A percentile compares a stretch with the other conserved stretches of the same genome.
Evolutionary conservation across 2,329 filamentous ascomycete genomes (phyloP).

Genomic region (Zalaria sp.): DNA sequence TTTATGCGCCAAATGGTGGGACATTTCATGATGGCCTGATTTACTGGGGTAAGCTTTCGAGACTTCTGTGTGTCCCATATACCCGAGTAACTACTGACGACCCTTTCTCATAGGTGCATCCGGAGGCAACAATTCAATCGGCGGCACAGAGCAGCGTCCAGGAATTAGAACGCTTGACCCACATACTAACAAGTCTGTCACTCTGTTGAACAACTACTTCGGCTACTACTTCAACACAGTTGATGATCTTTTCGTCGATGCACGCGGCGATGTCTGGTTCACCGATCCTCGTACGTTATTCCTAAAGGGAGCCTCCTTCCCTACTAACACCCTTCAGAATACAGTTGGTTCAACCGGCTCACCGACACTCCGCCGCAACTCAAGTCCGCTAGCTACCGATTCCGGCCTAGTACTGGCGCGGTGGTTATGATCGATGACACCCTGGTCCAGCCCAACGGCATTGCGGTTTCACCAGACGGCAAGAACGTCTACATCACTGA

Average conservation of each 20-base stretch:
- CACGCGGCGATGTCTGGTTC: slow-evolving; percentile 34
- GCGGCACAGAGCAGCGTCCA: slow-evolving; percentile 23
- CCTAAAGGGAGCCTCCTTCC: slow-evolving; percentile 1
- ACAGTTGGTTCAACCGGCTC: slow-evolving; percentile 17
- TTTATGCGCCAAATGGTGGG: slow-evolving; percentile 29
- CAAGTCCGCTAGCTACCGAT: slow-evolving; percentile 25
- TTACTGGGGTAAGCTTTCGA: slow-evolving; percentile 17
- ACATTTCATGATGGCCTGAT: slow-evolving; percentile 25
- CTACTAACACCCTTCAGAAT: slow-evolving; percentile 7
- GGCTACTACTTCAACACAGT: slow-evolving; percentile 31
- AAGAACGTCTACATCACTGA: slow-evolving; percentile 33
- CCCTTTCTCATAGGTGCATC: slow-evolving; percentile 13
- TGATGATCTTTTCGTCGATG: slow-evolving; percentile 26
- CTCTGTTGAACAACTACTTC: slow-evolving; percentile 32
- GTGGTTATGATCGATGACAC: slow-evolving; percentile 27
- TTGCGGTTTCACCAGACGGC: slow-evolving; percentile 30
- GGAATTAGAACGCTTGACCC: slow-evolving; percentile 30
- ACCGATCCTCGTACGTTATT: slow-evolving; percentile 24
- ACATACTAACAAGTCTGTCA: slow-evolving; percentile 26
- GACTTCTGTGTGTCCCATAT: not conserved
- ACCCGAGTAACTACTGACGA: not conserved
- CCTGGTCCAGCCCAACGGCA: slow-evolving; percentile 29
- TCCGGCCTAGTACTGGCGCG: slow-evolving; percentile 24
- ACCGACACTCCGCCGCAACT: slow-evolving; percentile 20
- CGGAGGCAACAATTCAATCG: slow-evolving; percentile 22